Base-by-base conservation (phyloP, 306 rosid species). In the Vigna radiata region DNA sequence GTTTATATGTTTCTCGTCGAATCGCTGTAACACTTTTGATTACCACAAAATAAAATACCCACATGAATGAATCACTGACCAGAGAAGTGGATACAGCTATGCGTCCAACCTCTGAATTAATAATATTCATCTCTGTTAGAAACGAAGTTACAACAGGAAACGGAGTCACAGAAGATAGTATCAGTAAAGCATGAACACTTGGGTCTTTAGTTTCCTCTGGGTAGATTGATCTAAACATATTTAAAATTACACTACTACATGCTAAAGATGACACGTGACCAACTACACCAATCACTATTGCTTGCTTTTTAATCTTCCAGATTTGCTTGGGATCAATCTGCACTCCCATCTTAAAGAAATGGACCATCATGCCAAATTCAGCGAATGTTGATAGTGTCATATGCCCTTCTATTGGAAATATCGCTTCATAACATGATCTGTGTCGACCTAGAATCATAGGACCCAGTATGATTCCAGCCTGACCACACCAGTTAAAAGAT, bases 381-480 rank as follows among this genome's bases (percentile, higher is more conserved):
- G 81, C 81, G 61, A 81, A 81, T 27, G 84, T 81, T 68, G 50
- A 1, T 1, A 81, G 81, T 25, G 66, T 60, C 73, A 69, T 14
- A 18, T 7, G 23, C 46, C 81, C 75, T 39, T 50, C 4, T 41
- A n/a, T 0, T 68, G 84, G 77, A 50, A 81, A 81, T 7, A 69
- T 0, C 50, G 6, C 10, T 12, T 75, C 52, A 17, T 17, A 50
- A 29, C 2, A 1, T 59, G 29, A 0, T 0, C 0, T 0, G 2
- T 67, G 1, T 46, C 7, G 19, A 44, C 77, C 72, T 8, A 81
- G 75, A 5, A 76, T 2, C 41, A 64, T 17, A 25, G 81, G 84
- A 81, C 84, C 77, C 41, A 68, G 13, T 25, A 81, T 68, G 59
- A 81, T 50, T 58, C 84, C 84, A 6, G 81, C 81, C 84, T 81